Evolutionary conservation across 1,284 basidiomycete genomes (phyloP), one percentile per base, ranked within the genome.

Genomic region (Gymnopus androsaceus): DNA sequence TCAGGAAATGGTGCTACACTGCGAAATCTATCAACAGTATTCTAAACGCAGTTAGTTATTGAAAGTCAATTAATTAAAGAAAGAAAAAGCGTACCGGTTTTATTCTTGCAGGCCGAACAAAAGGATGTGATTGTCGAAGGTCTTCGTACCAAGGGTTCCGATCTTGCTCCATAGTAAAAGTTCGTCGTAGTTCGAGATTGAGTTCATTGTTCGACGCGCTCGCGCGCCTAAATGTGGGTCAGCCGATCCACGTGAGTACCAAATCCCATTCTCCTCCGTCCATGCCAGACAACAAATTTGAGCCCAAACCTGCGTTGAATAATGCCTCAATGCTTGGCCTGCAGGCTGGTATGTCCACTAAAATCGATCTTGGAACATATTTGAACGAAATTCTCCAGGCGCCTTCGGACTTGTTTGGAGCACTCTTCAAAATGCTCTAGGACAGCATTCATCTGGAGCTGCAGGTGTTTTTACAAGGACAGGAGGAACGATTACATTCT

Each of bases 391-490:
- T 23, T 23, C 19, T 31, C 82, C 83, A 55, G 90, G 83, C 38
- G 82, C 80, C 56, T 84, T 92, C 54, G 93, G 93, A 44, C 77
- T 87, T 58, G 80, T 94, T 68, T 83, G 92, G 71, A 90, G 89
- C 66, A 79, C 89, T 21, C 78, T 94, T 40, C 92, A 94, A 74
- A 95, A 95, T 79, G 88, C 94, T 41, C 75, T 96, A 60, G 83
- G 85, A 49, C 81, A 75, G 54, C 94, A 97, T 73, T 81, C 87
- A 56, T 81, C 82, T 64, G 95, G 95, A 63, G 94, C 93, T n/a
- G 80, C 89, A 72, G 95, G 95, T 73, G 81, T 94, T 72, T 76
- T 94, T 58, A 90, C 90, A 50, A 77, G 87, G 62, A 89, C 83
- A 50, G 89, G 94, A 50, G 84, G 87, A 48, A 90, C 90, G 5